Evolutionary conservation across 768 basidiomycete genomes (phyloP).

Genomic region (Amanita rimosa): DNA sequence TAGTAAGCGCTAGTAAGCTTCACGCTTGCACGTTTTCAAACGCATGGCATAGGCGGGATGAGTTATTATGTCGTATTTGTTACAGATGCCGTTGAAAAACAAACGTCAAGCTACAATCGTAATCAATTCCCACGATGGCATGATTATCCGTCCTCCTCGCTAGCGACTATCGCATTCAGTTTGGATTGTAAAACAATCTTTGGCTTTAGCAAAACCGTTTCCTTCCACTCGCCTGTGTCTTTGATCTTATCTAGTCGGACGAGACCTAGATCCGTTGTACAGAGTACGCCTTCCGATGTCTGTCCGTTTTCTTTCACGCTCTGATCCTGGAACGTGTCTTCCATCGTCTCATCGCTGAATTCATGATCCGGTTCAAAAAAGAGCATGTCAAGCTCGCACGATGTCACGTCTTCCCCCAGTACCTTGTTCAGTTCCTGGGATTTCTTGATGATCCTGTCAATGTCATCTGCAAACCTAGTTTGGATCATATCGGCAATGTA

Average conservation of each 20-base stretch:
- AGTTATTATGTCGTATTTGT: not conserved
- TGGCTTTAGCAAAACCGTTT: slow-evolving; percentile 37
- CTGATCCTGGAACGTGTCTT: slow-evolving; percentile 24
- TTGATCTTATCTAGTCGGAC: slow-evolving; percentile 25
- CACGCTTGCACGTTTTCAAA: too few relatives aligned
- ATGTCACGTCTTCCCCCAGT: slow-evolving; percentile 47
- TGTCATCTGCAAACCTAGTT: slow-evolving; percentile 29
- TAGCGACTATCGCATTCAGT: slow-evolving; percentile 19
- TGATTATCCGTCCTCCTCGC: slow-evolving; percentile 9
- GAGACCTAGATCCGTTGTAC: slow-evolving; percentile 49
- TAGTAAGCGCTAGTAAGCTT: too few relatives aligned
- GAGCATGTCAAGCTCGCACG: slow-evolving; percentile 42
- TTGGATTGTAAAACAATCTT: slow-evolving; percentile 40
- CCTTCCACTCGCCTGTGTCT: slow-evolving; percentile 30
- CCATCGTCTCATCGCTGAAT: slow-evolving; percentile 33
- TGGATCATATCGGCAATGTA: slow-evolving; percentile 27
- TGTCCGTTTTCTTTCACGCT: slow-evolving; percentile 8
- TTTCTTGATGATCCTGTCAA: slow-evolving; percentile 29
- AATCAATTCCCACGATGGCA: too few relatives aligned
- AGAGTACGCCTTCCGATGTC: slow-evolving; percentile 27
- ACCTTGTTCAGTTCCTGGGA: slow-evolving; percentile 43
- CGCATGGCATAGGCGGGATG: too few relatives aligned
- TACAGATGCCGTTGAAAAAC: not conserved
- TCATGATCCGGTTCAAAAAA: slow-evolving; percentile 29
- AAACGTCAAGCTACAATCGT: not conserved